Conservation (phyloP, 177 flowering plant genomes). For the Tripterygium wilfordii region DNA sequence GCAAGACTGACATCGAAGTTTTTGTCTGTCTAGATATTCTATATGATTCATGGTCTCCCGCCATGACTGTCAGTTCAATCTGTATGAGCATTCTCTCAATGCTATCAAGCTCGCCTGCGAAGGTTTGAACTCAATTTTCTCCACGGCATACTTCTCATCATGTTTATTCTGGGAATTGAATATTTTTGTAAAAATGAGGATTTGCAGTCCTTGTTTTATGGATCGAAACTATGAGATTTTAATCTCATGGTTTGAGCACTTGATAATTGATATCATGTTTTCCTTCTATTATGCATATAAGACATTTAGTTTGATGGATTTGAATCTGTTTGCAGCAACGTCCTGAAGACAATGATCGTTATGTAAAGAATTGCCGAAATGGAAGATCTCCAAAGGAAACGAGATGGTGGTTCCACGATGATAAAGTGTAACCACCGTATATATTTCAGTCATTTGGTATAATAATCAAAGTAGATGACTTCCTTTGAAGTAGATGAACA, state of each 20-base stretch:
- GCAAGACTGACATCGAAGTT: background rate
- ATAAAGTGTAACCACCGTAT: conserved; percentile 34
- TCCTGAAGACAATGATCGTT: conserved; percentile 68
- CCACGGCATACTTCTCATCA: too few species aligned
- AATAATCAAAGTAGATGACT: conserved; percentile 12
- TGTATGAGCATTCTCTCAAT: conserved; percentile 97
- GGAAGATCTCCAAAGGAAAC: conserved; percentile 71
- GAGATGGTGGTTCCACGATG: conserved; percentile 69
- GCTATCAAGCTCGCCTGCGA: conserved; percentile 84
- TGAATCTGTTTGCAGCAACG: conserved; percentile 45
- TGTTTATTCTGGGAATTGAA: too few species aligned
- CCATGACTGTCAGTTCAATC: conserved; percentile 92
- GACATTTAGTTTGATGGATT: background rate
- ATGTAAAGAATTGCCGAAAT: conserved; percentile 67
- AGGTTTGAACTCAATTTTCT: conserved; percentile 55
- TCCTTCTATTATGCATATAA: too few species aligned
- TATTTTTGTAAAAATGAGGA: too few species aligned
- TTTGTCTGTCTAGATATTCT: conserved; percentile 70
- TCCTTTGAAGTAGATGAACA: conserved; percentile 5
- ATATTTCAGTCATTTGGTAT: background rate
- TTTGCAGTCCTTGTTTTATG: background rate
- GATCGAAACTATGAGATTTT: background rate
- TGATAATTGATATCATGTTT: background rate
- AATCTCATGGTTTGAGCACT: background rate
- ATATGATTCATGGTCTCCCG: conserved; percentile 97